A percentile compares a stretch with the other conserved stretches of the same genome.
phyloP scores from a whole-genome alignment of 805 yeast genomes.

The Huiozyma naganishii region DNA sequence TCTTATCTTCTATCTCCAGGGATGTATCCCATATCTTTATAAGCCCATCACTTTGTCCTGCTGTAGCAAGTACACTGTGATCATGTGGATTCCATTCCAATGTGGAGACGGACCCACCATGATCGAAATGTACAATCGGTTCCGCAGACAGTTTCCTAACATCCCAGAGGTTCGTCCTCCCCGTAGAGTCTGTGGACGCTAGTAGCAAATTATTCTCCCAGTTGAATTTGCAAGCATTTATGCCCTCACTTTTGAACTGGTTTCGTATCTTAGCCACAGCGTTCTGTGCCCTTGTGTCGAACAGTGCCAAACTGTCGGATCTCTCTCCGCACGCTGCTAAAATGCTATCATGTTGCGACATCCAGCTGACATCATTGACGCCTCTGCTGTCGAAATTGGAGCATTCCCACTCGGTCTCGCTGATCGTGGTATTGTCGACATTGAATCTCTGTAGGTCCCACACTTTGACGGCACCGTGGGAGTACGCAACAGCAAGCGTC shows the following conservation, averaged over 20 bases:
- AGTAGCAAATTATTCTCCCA: slow-evolving; percentile 43
- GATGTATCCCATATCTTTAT: slow-evolving; percentile 54
- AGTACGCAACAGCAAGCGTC: slow-evolving; percentile 44
- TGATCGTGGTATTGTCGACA: slow-evolving; percentile 16
- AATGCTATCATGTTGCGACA: slow-evolving; percentile 46
- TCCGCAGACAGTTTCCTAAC: slow-evolving; percentile 32
- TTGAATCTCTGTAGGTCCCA: slow-evolving; percentile 52
- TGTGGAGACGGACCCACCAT: slow-evolving; percentile 48
- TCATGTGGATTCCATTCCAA: slow-evolving; percentile 61
- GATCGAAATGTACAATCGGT: slow-evolving; percentile 23
- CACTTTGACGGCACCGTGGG: slow-evolving; percentile 50
- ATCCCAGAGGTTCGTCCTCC: slow-evolving; percentile 55
- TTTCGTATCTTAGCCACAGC: slow-evolving; percentile 1
- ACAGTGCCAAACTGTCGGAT: slow-evolving; percentile 33
- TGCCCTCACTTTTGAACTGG: slow-evolving; percentile 22
- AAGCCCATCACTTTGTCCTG: slow-evolving; percentile 52
- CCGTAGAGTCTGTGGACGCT: slow-evolving; percentile 59
- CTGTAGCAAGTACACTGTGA: slow-evolving; percentile 47
- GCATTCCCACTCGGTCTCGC: slow-evolving; percentile 12
- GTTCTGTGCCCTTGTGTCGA: slow-evolving; percentile 39
- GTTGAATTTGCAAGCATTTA: slow-evolving; percentile 53
- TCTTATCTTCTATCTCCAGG: slow-evolving; percentile 16
- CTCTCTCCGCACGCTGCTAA: slow-evolving; percentile 63
- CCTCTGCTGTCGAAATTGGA: slow-evolving; percentile 33
- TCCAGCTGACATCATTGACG: slow-evolving; percentile 66